phyloP scores from a whole-genome alignment of 2,329 filamentous ascomycete species.

The Fonsecaea erecta region DNA sequence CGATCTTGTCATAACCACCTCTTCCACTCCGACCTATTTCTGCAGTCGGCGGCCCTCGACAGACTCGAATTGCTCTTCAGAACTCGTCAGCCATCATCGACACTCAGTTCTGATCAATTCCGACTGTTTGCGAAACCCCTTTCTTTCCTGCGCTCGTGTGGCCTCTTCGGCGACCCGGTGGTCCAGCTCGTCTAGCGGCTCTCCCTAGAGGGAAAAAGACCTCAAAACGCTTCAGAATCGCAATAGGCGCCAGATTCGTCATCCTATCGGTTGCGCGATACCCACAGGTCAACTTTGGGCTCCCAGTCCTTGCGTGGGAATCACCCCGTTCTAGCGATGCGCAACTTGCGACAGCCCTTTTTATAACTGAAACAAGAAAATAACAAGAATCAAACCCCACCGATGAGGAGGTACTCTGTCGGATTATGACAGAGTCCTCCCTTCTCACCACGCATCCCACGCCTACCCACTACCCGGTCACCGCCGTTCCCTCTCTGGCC shows the following conservation, averaged over 20 bases:
- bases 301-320: constrained; percentile 2
- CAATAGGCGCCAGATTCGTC: background rate
- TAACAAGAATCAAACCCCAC: constrained; percentile 32
- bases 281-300: background rate
- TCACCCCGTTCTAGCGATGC: constrained; percentile 27
- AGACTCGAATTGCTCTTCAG: background rate
- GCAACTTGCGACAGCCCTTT: constrained; percentile 31
- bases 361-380: constrained; percentile 25
- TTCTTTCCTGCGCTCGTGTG: constrained; percentile 22
- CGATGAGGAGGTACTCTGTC: constrained; percentile 55
- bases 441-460: constrained; percentile 55
- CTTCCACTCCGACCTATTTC: constrained; percentile 23
- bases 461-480: constrained; percentile 53
- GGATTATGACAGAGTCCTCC: constrained; percentile 60
- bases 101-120: background rate
- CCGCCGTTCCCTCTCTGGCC: constrained; percentile 45
- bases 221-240: constrained; percentile 2
- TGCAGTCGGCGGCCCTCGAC: background rate
- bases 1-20: constrained; percentile 12
- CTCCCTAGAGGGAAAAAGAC: constrained; percentile 4
- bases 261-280: constrained; percentile 16
- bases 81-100: background rate
- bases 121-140: constrained; percentile 26
- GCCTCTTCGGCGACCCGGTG: constrained; percentile 18
- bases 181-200: constrained; percentile 11